A percentile compares a stretch with the other conserved stretches of the same genome.
These are phyloP conservation scores for Calamus simplicifolius DNA, from an alignment of 176 grass and related monocot species.

Conservation along the genomic window DNA sequence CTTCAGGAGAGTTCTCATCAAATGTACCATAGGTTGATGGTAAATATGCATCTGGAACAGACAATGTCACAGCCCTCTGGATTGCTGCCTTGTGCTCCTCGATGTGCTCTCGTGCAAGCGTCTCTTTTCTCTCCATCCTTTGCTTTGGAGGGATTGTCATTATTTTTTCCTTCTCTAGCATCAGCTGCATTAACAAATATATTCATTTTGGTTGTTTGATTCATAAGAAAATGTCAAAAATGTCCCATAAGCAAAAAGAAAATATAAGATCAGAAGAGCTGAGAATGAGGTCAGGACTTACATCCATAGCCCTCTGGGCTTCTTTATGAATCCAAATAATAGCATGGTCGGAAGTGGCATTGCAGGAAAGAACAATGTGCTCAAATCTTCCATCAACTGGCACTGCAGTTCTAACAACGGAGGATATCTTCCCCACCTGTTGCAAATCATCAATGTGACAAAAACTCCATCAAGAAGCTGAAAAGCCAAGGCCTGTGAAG, in stretches of 20 bases:
- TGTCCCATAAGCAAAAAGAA: too few species aligned
- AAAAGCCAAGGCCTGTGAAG: too few species aligned
- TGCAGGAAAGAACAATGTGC: constrained; percentile 91
- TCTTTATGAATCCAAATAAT: constrained; percentile 83
- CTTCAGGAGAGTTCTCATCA: neutral
- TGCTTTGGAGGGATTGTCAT: constrained; percentile 60
- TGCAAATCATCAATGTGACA: neutral
- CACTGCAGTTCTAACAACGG: constrained; percentile 91
- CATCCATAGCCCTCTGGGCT: constrained; percentile 74
- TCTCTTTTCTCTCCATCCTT: constrained; percentile 82
- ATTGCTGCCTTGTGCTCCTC: constrained; percentile 84
- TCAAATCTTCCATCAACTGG: constrained; percentile 95
- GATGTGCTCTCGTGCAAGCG: constrained; percentile 43
- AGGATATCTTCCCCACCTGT: constrained; percentile 80
- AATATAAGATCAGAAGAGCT: too few species aligned
- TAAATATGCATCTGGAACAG: constrained; percentile 39
- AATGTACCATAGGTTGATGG: constrained; percentile 73
- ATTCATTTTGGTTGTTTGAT: too few species aligned
- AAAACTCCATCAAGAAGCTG: too few species aligned
- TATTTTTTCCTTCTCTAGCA: constrained; percentile 48
- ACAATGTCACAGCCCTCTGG: constrained; percentile 50
- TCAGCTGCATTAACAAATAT: constrained; percentile 33
- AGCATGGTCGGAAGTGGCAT: constrained; percentile 78
- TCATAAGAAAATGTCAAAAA: too few species aligned
- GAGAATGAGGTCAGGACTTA: constrained; percentile 13